Percentiles rank a stretch among this genome's conserved stretches.
Conservation (phyloP, 495 filamentous ascomycete species). For the Hypomontagnella monticulosa region DNA sequence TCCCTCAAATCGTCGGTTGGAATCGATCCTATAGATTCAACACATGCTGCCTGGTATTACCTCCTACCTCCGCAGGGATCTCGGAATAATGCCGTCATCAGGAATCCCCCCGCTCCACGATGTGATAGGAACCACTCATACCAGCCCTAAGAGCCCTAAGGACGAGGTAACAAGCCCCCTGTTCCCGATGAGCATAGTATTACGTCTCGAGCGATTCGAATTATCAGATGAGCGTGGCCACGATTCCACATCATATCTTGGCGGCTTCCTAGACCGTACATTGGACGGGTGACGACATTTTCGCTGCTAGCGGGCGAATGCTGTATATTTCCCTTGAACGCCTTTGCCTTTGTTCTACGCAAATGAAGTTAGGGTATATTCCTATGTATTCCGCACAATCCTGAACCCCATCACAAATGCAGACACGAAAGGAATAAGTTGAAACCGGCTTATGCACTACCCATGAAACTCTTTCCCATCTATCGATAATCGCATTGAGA, state of each 20-base stretch:
- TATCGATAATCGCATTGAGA: conserved; percentile 15
- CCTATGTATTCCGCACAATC: conserved; percentile 34
- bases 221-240: neutral
- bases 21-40: neutral
- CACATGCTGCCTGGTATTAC: neutral
- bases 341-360: conserved; percentile 34
- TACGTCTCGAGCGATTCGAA: conserved; percentile 6
- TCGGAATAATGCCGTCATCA: neutral
- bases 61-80: too few species aligned
- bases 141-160: neutral
- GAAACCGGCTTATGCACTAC: conserved; percentile 31
- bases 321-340: conserved; percentile 26
- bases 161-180: neutral
- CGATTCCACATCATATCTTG: conserved; percentile 5
- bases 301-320: conserved; percentile 7
- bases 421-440: conserved; percentile 22
- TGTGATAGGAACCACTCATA: neutral
- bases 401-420: conserved; percentile 13
- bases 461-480: conserved; percentile 5
- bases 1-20: neutral
- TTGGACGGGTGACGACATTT: neutral
- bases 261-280: conserved; percentile 9
- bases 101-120: neutral
- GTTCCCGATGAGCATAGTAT: neutral
- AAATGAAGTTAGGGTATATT: conserved; percentile 36